Conservation (phyloP, 345 rosid genomes). For the Nasturtium officinale region DNA sequence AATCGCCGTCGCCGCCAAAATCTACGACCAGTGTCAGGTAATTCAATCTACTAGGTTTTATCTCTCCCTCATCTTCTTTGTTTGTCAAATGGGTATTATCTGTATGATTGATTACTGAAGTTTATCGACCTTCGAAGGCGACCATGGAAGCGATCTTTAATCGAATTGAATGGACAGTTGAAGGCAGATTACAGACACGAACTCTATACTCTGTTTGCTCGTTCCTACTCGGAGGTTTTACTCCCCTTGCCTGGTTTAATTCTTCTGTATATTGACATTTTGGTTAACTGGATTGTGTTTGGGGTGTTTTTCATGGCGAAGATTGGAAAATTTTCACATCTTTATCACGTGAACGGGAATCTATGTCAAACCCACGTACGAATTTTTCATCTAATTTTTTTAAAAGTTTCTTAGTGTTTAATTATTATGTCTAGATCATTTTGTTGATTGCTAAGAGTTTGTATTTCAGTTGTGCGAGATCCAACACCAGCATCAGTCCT, state of each 20-base stretch:
- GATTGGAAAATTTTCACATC: conserved; percentile 72
- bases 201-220: conserved; percentile 54
- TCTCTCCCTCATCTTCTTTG: background rate
- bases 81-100: background rate
- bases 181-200: conserved; percentile 57
- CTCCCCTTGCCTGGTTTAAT: background rate
- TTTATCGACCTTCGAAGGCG: conserved; percentile 28
- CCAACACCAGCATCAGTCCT: background rate
- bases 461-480: conserved; percentile 42
- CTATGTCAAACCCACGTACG: conserved; percentile 68
- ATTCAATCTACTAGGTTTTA: background rate
- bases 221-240: conserved; percentile 71
- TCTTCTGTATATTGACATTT: background rate
- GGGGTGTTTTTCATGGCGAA: conserved; percentile 13
- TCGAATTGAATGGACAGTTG: conserved; percentile 67
- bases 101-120: background rate
- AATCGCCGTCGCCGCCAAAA: conserved; percentile 40
- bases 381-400: background rate
- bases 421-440: background rate
- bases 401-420: background rate
- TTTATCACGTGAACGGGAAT: conserved; percentile 52
- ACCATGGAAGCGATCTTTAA: conserved; percentile 60
- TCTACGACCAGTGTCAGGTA: conserved; percentile 45
- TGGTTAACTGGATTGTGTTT: background rate
- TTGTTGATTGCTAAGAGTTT: conserved; percentile 11